These are phyloP conservation scores for Aspergillus chevalieri DNA, from an alignment of 2,329 filamentous ascomycete species.

Conservation along the genomic window DNA sequence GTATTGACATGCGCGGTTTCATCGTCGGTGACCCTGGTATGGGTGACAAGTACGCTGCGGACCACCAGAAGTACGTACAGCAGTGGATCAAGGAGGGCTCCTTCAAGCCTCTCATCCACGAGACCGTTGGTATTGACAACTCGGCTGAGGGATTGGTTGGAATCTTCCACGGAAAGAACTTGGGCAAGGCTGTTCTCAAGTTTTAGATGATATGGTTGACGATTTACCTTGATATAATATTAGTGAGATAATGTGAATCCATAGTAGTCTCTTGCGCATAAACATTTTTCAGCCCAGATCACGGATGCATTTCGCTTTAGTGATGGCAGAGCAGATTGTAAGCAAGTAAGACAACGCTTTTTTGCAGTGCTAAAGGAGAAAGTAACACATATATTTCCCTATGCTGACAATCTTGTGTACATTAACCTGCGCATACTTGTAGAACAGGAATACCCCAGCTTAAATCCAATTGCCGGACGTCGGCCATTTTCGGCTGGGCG, in stretches of 20 bases:
- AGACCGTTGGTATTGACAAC: conserved; percentile 72
- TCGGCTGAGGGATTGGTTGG: conserved; percentile 66
- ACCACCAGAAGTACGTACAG: conserved; percentile 70
- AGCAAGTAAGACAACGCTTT: no score
- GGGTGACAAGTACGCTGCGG: conserved; percentile 58
- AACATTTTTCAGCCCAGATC: no score
- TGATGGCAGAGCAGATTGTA: no score
- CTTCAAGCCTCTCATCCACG: conserved; percentile 62
- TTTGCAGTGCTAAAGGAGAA: no score
- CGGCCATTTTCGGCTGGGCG: conserved; percentile 37
- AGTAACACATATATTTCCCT: no score
- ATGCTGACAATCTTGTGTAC: no score
- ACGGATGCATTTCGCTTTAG: no score
- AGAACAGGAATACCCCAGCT: neutral
- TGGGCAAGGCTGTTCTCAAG: conserved; percentile 78
- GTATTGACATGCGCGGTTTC: conserved; percentile 66
- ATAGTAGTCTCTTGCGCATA: no score
- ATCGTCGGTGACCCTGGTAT: conserved; percentile 62
- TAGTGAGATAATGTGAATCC: no score
- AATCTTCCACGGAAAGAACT: conserved; percentile 72
- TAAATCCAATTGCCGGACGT: conserved; percentile 4
- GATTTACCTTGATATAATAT: neutral
- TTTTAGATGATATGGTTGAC: conserved; percentile 40
- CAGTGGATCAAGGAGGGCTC: conserved; percentile 71
- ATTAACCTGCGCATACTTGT: neutral